phyloP scores from a whole-genome alignment of 2,329 filamentous ascomycete species.

The Neofusicoccum umdonicola region DNA sequence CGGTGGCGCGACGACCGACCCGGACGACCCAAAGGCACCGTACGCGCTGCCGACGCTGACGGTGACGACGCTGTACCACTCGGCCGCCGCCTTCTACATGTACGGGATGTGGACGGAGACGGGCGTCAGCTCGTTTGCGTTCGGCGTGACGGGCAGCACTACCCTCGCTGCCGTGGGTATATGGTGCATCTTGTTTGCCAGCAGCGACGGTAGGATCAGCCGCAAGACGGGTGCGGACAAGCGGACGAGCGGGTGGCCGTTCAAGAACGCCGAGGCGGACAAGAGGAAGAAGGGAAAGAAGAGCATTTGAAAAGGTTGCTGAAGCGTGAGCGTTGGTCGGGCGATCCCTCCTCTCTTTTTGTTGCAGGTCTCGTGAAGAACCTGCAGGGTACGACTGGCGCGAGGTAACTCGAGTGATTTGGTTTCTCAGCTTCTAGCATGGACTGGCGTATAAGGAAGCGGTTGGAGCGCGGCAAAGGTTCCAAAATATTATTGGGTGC shows the following conservation, averaged over 20 bases:
- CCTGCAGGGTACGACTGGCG: no score
- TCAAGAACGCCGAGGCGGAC: constrained; percentile 58
- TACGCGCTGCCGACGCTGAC: constrained; percentile 63
- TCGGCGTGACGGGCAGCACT: constrained; percentile 59
- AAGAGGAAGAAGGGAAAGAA: constrained; percentile 45
- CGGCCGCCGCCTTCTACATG: constrained; percentile 58
- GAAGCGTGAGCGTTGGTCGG: no score
- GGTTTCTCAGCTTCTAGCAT: neutral
- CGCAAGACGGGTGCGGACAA: constrained; percentile 66
- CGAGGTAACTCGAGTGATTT: neutral
- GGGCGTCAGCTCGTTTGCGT: constrained; percentile 56
- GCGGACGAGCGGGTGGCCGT: constrained; percentile 64
- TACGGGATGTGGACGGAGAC: constrained; percentile 64
- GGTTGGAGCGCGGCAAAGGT: neutral
- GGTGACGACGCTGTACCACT: constrained; percentile 66
- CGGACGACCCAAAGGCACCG: constrained; percentile 37
- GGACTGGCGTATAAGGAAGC: neutral
- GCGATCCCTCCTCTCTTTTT: no score
- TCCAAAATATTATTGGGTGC: neutral
- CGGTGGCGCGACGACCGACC: constrained; percentile 35
- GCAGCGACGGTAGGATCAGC: constrained; percentile 56
- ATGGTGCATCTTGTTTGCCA: constrained; percentile 63
- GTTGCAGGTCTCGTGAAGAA: no score
- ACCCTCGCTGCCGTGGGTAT: constrained; percentile 60
- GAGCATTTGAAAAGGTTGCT: neutral